These are phyloP conservation scores for Ramaria sp. DNA, from an alignment of 768 basidiomycete genomes.

Conservation along the genomic window DNA sequence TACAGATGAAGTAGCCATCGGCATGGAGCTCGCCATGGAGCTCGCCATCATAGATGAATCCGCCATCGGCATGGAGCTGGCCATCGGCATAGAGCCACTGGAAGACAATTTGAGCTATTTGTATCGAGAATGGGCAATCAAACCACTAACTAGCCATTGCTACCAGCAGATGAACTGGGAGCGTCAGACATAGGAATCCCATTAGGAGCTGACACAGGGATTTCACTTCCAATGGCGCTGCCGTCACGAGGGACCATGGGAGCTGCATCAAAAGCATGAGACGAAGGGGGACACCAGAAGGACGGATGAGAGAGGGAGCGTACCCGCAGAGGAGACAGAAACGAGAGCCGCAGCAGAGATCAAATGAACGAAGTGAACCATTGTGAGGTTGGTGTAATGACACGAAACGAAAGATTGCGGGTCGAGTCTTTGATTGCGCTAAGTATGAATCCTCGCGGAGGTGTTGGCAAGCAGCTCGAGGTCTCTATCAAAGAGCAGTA, in stretches of 20 bases:
- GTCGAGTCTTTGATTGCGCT: too few species aligned
- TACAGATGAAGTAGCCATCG: neutral
- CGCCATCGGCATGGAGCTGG: neutral
- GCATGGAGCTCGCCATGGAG: conserved; percentile 6
- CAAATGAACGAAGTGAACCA: conserved; percentile 46
- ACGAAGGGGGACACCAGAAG: neutral
- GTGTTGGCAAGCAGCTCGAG: conserved; percentile 18
- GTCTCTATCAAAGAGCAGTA: conserved; percentile 14
- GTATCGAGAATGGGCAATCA: neutral
- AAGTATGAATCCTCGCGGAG: conserved; percentile 40
- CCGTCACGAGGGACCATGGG: conserved; percentile 2
- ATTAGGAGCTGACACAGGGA: conserved; percentile 37
- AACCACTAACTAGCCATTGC: neutral
- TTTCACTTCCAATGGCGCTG: conserved; percentile 15
- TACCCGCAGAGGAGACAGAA: conserved; percentile 39
- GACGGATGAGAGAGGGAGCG: conserved; percentile 31
- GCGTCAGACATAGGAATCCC: conserved; percentile 33
- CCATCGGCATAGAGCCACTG: neutral
- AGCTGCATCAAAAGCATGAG: neutral
- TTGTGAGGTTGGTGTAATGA: conserved; percentile 24
- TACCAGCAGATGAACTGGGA: neutral
- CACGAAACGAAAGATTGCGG: too few species aligned
- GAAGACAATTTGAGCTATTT: neutral
- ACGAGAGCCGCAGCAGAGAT: conserved; percentile 44
- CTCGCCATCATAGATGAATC: conserved; percentile 8